Base-by-base conservation (phyloP, 805 yeast genomes). In the Ogataea populi-albae region DNA sequence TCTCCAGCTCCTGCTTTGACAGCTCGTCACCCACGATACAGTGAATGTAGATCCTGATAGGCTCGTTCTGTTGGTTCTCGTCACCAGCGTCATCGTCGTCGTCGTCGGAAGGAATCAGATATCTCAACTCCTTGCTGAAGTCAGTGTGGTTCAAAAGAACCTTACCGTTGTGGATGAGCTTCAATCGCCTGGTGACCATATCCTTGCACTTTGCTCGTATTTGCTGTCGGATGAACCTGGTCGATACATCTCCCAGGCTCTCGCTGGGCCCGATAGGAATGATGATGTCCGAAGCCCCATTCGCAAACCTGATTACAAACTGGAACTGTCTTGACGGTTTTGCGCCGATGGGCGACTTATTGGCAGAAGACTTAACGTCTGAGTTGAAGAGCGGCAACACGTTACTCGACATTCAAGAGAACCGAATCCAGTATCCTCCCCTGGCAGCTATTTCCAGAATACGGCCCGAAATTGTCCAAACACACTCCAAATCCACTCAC, bases 11-110 rank as follows among this genome's bases (percentile, higher is more conserved):
- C 11, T 68, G 74, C 0, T 61, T 53, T 0, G 75, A 64, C 26
- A 84, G 52, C 10, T 67, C 71, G 22, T 77, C 87, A 5, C 96
- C 95, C 10, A 86, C 69, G 4, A 86, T 73, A 61, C 95, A 86
- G 55, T 86, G 95, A 4, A 87, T 68, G 51, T 79, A 85, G n/a
- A 82, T 62, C 30, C 62, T 61, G 7, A 62, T 31, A 1, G 57
- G 52, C 17, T 35, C 40, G 12, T 25, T 26, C 6, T n/a, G n/a
- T n/a, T n/a, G n/a, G n/a, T 25, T 28, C 9, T 34, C 44, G 3
- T 45, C 48, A 6, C 52, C 57, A 10, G 33, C 46, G 18, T 41
- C 45, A 10, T 38, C 15, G 15, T 26, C 31, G 8, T 33, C 43
- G 3, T 45, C 49, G 7, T 52, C 57, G 11, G 34, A 44, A 17